Base-by-base conservation (phyloP, 768 basidiomycete species). In the Suillus variegatus region DNA sequence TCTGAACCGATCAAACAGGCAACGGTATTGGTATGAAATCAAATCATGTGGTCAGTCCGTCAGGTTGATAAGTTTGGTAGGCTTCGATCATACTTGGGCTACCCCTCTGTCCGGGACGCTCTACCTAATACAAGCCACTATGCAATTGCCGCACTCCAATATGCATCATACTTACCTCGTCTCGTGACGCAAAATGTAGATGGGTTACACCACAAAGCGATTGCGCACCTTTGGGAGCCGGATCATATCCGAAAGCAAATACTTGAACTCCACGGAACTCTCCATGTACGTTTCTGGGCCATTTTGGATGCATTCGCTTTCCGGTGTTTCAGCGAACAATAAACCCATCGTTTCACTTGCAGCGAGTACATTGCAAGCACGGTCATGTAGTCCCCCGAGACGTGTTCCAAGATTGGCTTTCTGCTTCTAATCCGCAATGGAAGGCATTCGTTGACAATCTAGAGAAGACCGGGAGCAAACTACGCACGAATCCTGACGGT, bases 131-230 rank as follows among this genome's bases (percentile, higher is more conserved):
- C 94, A 5, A 95, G 92, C 0, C 97, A 99, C 74, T 93, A 86
- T 70, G 90, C 93, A 10, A 79, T 99, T 35, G 91, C 93, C 6
- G 93, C 95, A 3, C 80, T 97, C 56, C 90, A 93, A 71, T 81
- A 93, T 68, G 77, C 90, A 10, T 85, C 83, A 3, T 76, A 88
- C 61, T 80, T 92, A 22, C 76, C 83, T 25, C 78, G 80, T 35
- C 75, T 95, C 40, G 87, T 98, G 67, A 99, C 97, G 0, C 91
- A 90, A 76, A 93, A 93, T 69, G 96, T 99, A n/a, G 97, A 99
- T 72, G 95, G 95, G 2, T 85, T 99, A 7, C 96, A 98, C 72
- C 88, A 88, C 61, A 94, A 93, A 77, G 92, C 94, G 9, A 77
- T 92, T 22, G 64, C 76, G 43, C 77, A 78, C 73, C 82, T 84